A percentile compares a stretch with the other conserved stretches of the same genome.
Evolutionary conservation across 495 filamentous ascomycete species (phyloP).

Genomic region (Talaromyces adpressus): DNA sequence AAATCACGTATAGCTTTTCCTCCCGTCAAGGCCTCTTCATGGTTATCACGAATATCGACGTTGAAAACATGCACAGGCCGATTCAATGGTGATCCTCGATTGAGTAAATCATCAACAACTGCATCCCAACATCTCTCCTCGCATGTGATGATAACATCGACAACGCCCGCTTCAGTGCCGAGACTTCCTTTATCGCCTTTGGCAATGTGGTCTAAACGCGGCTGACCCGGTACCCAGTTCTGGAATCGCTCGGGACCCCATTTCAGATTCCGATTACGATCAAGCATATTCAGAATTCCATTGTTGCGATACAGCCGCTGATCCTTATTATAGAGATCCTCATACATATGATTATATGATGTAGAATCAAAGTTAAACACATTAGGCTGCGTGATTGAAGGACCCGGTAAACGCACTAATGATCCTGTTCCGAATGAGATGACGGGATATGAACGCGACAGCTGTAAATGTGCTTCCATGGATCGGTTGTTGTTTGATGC

Average conservation of each 20-base stretch:
- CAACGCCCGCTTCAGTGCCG: slow-evolving; percentile 85
- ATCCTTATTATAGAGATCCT: slow-evolving; percentile 79
- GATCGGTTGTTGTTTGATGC: slow-evolving; percentile 96
- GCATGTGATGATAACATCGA: slow-evolving; percentile 94
- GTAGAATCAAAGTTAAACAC: slow-evolving; percentile 96
- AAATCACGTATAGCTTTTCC: slow-evolving; percentile 90
- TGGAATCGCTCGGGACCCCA: slow-evolving; percentile 97
- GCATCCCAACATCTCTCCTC: slow-evolving; percentile 99
- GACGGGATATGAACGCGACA: slow-evolving; percentile 77
- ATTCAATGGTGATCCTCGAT: slow-evolving; percentile 75
- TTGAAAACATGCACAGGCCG: slow-evolving; percentile 95
- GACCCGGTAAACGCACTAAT: slow-evolving; percentile 88
- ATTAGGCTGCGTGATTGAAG: slow-evolving; percentile 85
- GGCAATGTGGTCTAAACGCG: slow-evolving; percentile 53
- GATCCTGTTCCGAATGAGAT: slow-evolving; percentile 98
- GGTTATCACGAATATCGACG: slow-evolving; percentile 96
- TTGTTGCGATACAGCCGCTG: slow-evolving; percentile 84
- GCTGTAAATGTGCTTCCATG: slow-evolving; percentile 94
- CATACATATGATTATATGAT: slow-evolving; percentile 85
- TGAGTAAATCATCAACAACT: slow-evolving; percentile 88
- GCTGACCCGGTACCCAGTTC: slow-evolving; percentile 87
- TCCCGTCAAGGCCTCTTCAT: slow-evolving; percentile 88
- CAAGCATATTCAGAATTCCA: slow-evolving; percentile 91
- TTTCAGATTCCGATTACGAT: slow-evolving; percentile 85
- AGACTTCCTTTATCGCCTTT: slow-evolving; percentile 60